Evolutionary conservation across 2,329 filamentous ascomycete genomes (phyloP).

Genomic region (Blumeria graminis): DNA sequence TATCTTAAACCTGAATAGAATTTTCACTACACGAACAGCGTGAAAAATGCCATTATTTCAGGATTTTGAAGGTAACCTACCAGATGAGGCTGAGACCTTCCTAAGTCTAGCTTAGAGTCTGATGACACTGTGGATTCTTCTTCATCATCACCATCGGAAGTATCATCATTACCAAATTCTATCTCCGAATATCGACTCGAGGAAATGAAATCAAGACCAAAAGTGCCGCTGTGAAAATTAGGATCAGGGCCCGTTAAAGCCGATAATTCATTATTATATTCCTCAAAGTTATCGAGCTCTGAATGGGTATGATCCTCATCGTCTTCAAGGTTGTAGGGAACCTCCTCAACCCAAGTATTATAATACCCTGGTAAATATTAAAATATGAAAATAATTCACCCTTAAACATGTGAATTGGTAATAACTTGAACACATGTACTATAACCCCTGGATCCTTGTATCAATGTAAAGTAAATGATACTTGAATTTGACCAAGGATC

Average conservation of each 20-base stretch:
- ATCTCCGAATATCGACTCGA: slow-evolving; percentile 56
- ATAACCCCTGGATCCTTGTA: no score
- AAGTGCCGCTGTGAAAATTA: slow-evolving; percentile 29
- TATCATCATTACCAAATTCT: slow-evolving; percentile 41
- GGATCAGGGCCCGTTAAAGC: slow-evolving; percentile 10
- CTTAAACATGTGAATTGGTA: no score
- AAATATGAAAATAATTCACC: neutral
- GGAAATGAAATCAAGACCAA: slow-evolving; percentile 81
- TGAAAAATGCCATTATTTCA: no score
- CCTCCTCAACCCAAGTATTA: slow-evolving; percentile 78
- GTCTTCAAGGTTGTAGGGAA: slow-evolving; percentile 26
- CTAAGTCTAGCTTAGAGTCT: slow-evolving; percentile 9
- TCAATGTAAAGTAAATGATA: no score
- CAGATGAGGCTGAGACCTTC: slow-evolving; percentile 12
- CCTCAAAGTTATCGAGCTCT: slow-evolving; percentile 15
- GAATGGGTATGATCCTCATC: slow-evolving; percentile 30
- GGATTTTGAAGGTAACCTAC: slow-evolving; percentile 15
- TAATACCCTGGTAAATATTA: slow-evolving; percentile 45
- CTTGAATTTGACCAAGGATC: no score
- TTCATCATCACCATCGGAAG: slow-evolving; percentile 22
- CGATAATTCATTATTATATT: slow-evolving; percentile 8
- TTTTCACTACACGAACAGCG: no score
- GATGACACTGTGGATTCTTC: slow-evolving; percentile 11
- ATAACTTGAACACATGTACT: no score
- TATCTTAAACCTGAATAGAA: no score